A percentile compares a stretch with the other conserved stretches of the same genome.
Evolutionary conservation across 140 eudicot species (phyloP).

Genomic region (Ambrosia hybrid): DNA sequence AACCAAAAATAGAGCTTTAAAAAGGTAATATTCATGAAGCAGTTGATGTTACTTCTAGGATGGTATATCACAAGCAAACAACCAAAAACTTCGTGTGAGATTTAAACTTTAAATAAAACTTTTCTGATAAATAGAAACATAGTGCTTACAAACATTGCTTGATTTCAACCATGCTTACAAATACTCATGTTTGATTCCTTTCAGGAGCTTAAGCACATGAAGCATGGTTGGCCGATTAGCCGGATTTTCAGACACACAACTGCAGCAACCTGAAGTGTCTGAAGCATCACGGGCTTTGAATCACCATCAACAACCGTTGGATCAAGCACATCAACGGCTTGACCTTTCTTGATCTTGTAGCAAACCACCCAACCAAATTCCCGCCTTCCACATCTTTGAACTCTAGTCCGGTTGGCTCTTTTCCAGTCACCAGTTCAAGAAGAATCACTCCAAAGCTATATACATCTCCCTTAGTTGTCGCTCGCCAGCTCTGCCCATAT

Average conservation of each 20-base stretch:
- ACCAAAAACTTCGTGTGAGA: not conserved
- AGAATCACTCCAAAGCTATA: constrained; percentile 84
- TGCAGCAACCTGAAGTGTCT: constrained; percentile 60
- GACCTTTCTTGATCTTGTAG: constrained; percentile 57
- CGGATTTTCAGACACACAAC: constrained; percentile 71
- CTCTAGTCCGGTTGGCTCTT: constrained; percentile 84
- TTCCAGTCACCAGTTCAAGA: constrained; percentile 78
- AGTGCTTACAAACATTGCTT: constrained; percentile 13
- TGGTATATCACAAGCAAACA: too few species aligned
- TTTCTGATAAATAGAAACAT: not conserved
- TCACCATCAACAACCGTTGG: constrained; percentile 47
- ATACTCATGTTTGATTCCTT: constrained; percentile 47
- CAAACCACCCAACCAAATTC: constrained; percentile 85
- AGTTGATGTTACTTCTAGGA: too few species aligned
- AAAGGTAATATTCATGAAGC: too few species aligned
- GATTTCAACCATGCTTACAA: too few species aligned
- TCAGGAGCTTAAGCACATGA: constrained; percentile 60
- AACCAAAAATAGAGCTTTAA: too few species aligned
- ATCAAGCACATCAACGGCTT: constrained; percentile 71
- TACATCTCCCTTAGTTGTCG: constrained; percentile 81
- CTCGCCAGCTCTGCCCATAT: constrained; percentile 86
- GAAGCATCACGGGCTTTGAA: constrained; percentile 67
- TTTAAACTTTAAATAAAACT: not conserved
- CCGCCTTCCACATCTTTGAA: constrained; percentile 88
- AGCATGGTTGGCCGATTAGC: constrained; percentile 72